Evolutionary conservation across 2,329 filamentous ascomycete species (phyloP), one percentile per base, ranked within the genome.

Genomic region (Talaromyces atroroseus): DNA sequence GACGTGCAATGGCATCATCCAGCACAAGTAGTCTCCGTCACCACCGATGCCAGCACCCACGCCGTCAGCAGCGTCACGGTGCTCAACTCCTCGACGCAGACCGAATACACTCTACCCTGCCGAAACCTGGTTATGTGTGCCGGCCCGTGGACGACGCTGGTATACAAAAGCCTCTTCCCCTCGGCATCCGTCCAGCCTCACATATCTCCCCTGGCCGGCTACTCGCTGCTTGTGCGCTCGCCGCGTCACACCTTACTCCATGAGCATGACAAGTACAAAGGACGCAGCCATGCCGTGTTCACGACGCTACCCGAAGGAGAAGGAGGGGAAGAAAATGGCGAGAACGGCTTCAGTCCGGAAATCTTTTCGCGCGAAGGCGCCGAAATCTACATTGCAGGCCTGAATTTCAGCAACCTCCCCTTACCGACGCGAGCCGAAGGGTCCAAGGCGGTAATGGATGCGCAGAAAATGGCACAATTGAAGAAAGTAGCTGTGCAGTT

Each of bases 311-410:
- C 74, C 1, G 64, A 72, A 0, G 72, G 72, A 12, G 46, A 54
- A 20, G n/a, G 2, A n/a, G n/a, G n/a, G n/a, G n/a, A n/a, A n/a
- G n/a, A n/a, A n/a, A n/a, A n/a, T 7, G 23, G 16, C 7, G 5
- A 16, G 12, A 72, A 68, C 2, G 79, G 78, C 0, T 90, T 86
- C 69, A 84, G 82, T 2, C 87, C 88, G 0, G 89, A 92, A 68
- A 76, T 89, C 11, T 90, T 89, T 69, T 83, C 84, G 1, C 78
- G 89, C 11, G 65, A 80, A 3, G 83, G 82, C 8, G 85, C 83
- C 0, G 81, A 89, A 56, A 81, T 92, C 20, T 92, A 89, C 68
- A 73, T 92, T 34, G 86, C 86, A 0, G 89, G 89, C 0, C 68
- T 92, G 38, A 92, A 92, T 66, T 82, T 79, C 36, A 73, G 80